Conservation (phyloP, 2,329 filamentous ascomycete species). For the Lachnellula cervina region DNA sequence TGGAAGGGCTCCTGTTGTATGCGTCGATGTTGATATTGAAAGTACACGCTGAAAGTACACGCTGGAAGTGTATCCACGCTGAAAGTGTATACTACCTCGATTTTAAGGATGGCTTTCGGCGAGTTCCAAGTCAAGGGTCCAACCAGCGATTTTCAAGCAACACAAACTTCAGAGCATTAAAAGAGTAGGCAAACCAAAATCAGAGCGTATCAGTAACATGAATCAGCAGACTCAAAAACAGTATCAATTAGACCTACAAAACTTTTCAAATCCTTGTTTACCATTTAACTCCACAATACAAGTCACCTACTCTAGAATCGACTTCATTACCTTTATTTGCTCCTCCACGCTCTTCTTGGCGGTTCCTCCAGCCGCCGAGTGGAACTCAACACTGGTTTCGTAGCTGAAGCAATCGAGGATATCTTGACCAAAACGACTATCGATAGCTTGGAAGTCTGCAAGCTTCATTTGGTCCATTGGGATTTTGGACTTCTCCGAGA, state of each 20-base stretch:
- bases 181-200: too few species aligned
- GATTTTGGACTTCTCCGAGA: constrained; percentile 60
- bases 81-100: too few species aligned
- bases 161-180: too few species aligned
- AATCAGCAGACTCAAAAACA: background rate
- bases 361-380: constrained; percentile 71
- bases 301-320: constrained; percentile 19
- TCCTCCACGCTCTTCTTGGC: constrained; percentile 63
- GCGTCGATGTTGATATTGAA: too few species aligned
- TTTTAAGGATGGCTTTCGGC: too few species aligned
- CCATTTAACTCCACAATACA: background rate
- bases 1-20: too few species aligned
- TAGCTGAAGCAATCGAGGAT: constrained; percentile 72
- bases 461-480: constrained; percentile 67
- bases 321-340: constrained; percentile 52
- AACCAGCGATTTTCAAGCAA: too few species aligned
- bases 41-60: too few species aligned
- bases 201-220: background rate
- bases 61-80: too few species aligned
- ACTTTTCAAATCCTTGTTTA: background rate
- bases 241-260: background rate
- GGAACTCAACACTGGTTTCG: constrained; percentile 75
- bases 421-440: constrained; percentile 66
- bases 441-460: constrained; percentile 63
- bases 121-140: too few species aligned